Conservation (phyloP, 2,329 filamentous ascomycete genomes). For the Cladophialophora bantiana region DNA sequence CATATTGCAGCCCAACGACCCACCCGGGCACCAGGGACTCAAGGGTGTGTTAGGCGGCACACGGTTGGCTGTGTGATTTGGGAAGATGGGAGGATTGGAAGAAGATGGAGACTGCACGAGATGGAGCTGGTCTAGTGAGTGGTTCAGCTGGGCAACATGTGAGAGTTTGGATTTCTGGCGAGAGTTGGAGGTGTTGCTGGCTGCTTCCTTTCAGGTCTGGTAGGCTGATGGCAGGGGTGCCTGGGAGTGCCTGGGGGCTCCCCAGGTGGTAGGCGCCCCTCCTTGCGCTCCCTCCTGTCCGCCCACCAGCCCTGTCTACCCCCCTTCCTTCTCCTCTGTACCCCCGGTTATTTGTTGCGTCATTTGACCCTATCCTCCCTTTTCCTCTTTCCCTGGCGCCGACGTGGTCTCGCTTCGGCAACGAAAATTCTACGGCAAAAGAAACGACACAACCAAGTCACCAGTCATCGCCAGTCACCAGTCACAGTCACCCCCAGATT, state of each 20-base stretch:
- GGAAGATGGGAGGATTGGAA: conserved; percentile 3
- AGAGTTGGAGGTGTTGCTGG: neutral
- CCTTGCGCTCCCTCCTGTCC: no score
- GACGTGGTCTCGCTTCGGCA: neutral
- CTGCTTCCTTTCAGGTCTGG: neutral
- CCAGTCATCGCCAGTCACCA: neutral
- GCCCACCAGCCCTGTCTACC: no score
- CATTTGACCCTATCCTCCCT: conserved; percentile 1
- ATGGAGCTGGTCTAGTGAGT: conserved; percentile 1
- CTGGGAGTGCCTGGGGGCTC: neutral
- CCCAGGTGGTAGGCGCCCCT: no score
- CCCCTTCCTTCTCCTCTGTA: no score
- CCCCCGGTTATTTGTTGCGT: neutral
- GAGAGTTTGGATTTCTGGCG: neutral
- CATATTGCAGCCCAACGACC: conserved; percentile 11
- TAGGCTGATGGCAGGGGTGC: neutral
- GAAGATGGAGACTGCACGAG: neutral
- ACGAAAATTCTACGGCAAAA: conserved; percentile 1
- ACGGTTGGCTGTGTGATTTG: neutral
- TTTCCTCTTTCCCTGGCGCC: neutral
- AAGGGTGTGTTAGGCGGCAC: neutral
- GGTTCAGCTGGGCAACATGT: conserved; percentile 1
- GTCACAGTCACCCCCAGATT: neutral
- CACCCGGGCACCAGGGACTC: neutral
- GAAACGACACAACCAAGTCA: neutral